Evolutionary conservation across 768 basidiomycete genomes (phyloP).

Genomic region (Naganishia vishniacii): DNA sequence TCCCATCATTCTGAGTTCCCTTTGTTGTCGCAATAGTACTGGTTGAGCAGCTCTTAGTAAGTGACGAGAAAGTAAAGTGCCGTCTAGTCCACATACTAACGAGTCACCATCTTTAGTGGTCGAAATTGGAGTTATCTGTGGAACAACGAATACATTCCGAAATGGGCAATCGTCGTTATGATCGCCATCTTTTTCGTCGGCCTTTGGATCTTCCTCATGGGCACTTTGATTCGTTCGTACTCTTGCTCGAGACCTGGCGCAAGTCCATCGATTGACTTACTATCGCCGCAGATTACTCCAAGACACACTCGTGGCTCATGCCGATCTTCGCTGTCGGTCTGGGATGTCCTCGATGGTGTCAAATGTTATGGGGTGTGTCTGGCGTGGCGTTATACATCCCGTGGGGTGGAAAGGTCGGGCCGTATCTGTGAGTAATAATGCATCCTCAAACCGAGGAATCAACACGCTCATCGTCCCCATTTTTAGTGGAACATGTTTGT

Average conservation of each 20-base stretch:
- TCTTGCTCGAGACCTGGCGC: not conserved
- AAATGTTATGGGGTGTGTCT: slow-evolving; percentile 94
- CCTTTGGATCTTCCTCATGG: slow-evolving; percentile 72
- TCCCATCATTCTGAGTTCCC: slow-evolving; percentile 48
- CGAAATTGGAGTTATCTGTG: slow-evolving; percentile 94
- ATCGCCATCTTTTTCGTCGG: slow-evolving; percentile 77
- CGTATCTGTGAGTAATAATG: slow-evolving; percentile 58
- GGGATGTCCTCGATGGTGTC: slow-evolving; percentile 91
- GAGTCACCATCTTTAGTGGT: slow-evolving; percentile 50
- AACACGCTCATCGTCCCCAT: slow-evolving; percentile 6
- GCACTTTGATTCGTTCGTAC: slow-evolving; percentile 58
- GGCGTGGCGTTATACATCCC: slow-evolving; percentile 87
- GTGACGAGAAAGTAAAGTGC: slow-evolving; percentile 46
- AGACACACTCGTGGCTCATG: slow-evolving; percentile 90
- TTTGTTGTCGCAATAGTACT: slow-evolving; percentile 53
- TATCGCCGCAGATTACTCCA: slow-evolving; percentile 59
- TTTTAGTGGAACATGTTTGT: slow-evolving; percentile 64
- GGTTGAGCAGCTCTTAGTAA: slow-evolving; percentile 45
- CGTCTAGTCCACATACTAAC: not conserved
- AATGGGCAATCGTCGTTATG: slow-evolving; percentile 75
- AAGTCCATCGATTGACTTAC: too few species aligned
- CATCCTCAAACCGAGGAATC: not conserved
- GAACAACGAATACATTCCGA: slow-evolving; percentile 67
- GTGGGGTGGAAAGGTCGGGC: slow-evolving; percentile 79
- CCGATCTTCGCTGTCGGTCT: slow-evolving; percentile 93